Conservation (phyloP, 176 grass and related monocot genomes). For the Aegilops sharonensis region DNA sequence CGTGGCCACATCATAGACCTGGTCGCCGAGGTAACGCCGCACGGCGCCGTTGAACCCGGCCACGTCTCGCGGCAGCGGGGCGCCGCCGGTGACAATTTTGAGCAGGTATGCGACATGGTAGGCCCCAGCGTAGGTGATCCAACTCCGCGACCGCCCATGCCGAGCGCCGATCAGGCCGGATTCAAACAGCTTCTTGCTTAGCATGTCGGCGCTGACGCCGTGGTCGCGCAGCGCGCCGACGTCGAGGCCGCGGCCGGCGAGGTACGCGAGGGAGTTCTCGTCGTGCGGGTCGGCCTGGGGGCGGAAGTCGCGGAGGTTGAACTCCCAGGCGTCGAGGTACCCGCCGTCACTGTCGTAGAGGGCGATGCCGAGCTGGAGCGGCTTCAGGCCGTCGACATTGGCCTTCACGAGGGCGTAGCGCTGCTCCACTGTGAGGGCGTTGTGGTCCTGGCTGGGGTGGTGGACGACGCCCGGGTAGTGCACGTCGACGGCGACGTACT, state of each 20-base stretch:
- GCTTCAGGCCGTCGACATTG: neutral
- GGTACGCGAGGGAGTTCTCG: neutral
- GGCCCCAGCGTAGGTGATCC: neutral
- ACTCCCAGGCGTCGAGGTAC: neutral
- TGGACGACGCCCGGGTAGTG: slow-evolving; percentile 36
- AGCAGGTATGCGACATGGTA: slow-evolving; percentile 18
- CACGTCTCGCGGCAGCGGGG: neutral
- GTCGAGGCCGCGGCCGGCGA: neutral
- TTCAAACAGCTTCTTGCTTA: too few relatives aligned
- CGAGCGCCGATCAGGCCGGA: neutral
- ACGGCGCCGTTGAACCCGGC: neutral
- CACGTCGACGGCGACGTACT: neutral
- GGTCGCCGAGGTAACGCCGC: neutral
- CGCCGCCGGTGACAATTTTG: neutral
- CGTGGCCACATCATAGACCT: neutral
- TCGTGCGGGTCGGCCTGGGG: neutral
- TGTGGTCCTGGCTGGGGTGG: neutral
- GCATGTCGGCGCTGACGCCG: neutral
- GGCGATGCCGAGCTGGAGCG: neutral
- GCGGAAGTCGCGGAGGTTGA: slow-evolving; percentile 5
- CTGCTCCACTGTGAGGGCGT: neutral
- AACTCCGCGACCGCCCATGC: neutral
- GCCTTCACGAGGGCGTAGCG: neutral
- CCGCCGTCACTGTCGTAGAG: neutral
- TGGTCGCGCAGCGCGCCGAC: neutral